Percentiles rank a stretch among this genome's conserved stretches.
These are phyloP conservation scores for Kodamaea anthophila DNA, from an alignment of 1,139 yeast species.

Conservation along the genomic window DNA sequence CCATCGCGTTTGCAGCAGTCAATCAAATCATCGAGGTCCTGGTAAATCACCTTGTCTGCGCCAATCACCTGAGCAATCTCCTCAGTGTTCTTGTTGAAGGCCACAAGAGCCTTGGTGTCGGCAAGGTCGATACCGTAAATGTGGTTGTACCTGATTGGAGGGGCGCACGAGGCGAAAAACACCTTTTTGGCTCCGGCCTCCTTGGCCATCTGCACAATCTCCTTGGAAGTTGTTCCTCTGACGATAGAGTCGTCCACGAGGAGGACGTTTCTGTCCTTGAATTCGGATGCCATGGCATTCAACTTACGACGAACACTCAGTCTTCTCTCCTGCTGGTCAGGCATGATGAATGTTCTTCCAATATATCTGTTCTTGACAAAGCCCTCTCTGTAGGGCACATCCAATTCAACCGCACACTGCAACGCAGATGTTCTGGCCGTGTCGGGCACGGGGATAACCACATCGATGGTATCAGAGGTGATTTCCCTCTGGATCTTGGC, in stretches of 20 bases:
- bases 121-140: slow-evolving; percentile 97
- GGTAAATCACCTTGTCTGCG: slow-evolving; percentile 88
- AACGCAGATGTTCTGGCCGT: slow-evolving; percentile 93
- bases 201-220: slow-evolving; percentile 93
- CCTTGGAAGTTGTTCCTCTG: slow-evolving; percentile 94
- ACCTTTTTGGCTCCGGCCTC: slow-evolving; percentile 96
- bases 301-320: slow-evolving; percentile 91
- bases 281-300: slow-evolving; percentile 94
- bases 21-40: slow-evolving; percentile 72
- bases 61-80: slow-evolving; percentile 78
- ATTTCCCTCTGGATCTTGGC: slow-evolving; percentile 53
- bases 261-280: slow-evolving; percentile 77
- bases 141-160: slow-evolving; percentile 91
- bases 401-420: slow-evolving; percentile 79
- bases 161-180: slow-evolving; percentile 94
- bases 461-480: slow-evolving; percentile 65
- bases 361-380: slow-evolving; percentile 94
- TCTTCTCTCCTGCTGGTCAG: slow-evolving; percentile 90
- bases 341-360: slow-evolving; percentile 98
- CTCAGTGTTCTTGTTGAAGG: slow-evolving; percentile 66
- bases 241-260: slow-evolving; percentile 96
- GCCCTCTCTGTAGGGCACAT: slow-evolving; percentile 90
- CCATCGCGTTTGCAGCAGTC: slow-evolving; percentile 63
- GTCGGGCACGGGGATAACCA: slow-evolving; percentile 96
- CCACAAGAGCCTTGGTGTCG: slow-evolving; percentile 90